Percentiles rank a stretch among this genome's conserved stretches.
Evolutionary conservation across 768 basidiomycete species (phyloP).

Genomic region (Leucosporidium creatinivorum): DNA sequence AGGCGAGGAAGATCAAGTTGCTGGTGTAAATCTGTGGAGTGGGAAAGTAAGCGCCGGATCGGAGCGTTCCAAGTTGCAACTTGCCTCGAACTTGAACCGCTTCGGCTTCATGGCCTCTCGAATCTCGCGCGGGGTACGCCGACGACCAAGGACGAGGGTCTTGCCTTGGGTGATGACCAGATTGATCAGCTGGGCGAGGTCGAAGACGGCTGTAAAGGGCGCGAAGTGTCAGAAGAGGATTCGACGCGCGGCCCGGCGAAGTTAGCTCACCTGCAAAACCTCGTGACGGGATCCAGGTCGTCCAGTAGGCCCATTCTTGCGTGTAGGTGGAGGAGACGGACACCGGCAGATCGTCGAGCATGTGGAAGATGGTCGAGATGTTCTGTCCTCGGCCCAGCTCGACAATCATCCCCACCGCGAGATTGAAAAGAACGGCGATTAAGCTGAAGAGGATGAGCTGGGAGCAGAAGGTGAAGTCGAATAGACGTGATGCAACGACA

Average conservation of each 20-base stretch:
- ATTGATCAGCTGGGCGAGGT: conserved; percentile 90
- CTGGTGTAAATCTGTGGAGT: conserved; percentile 39
- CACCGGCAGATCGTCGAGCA: conserved; percentile 43
- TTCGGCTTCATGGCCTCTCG: conserved; percentile 43
- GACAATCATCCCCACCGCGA: not conserved
- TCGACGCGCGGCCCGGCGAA: not conserved
- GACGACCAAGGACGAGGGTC: conserved; percentile 71
- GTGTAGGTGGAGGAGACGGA: conserved; percentile 68
- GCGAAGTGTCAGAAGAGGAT: conserved; percentile 37
- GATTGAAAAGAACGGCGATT: conserved; percentile 28
- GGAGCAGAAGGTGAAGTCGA: conserved; percentile 82
- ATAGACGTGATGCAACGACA: conserved; percentile 85
- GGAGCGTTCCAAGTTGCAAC: not conserved
- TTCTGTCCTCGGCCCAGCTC: not conserved
- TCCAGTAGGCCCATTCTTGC: conserved; percentile 53
- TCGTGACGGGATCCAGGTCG: not conserved
- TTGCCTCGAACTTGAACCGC: not conserved
- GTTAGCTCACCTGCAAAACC: not conserved
- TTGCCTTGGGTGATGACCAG: conserved; percentile 64
- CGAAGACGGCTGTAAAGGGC: conserved; percentile 64
- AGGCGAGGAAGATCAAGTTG: conserved; percentile 45
- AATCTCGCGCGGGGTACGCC: conserved; percentile 69
- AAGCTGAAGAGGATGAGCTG: conserved; percentile 76
- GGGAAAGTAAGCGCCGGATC: not conserved
- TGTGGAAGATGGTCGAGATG: conserved; percentile 9